Percentiles rank a stretch among this genome's conserved stretches.
Evolutionary conservation across 75 land plant genomes (phyloP).

Genomic region (Pinus taeda): DNA sequence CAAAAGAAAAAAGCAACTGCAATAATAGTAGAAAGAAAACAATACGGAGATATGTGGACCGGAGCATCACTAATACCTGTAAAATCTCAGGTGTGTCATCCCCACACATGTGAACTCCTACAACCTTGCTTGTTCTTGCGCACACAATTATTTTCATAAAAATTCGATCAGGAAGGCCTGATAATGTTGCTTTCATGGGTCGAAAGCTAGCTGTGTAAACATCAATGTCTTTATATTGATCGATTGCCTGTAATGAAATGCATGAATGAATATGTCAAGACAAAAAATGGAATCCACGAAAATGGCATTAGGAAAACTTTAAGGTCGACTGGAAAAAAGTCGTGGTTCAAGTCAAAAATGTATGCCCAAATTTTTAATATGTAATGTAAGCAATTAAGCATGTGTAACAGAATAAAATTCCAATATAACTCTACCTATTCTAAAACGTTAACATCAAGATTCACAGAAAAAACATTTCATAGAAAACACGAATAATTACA

Average conservation of each 20-base stretch:
- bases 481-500: slow-evolving; percentile 8
- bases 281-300: background rate
- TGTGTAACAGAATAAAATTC: background rate
- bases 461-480: background rate
- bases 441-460: background rate
- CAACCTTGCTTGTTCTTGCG: slow-evolving; percentile 76
- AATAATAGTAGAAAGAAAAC: background rate
- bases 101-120: slow-evolving; percentile 98
- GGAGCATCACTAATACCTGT: slow-evolving; percentile 51
- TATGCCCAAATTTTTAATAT: background rate
- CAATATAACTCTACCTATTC: background rate
- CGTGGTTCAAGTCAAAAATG: background rate
- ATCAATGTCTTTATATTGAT: slow-evolving; percentile 88
- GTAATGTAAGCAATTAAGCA: background rate
- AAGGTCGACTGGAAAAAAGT: background rate
- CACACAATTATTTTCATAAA: slow-evolving; percentile 92
- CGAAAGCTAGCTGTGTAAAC: slow-evolving; percentile 80
- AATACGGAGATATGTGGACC: too few relatives aligned
- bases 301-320: background rate
- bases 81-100: slow-evolving; percentile 91
- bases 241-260: slow-evolving; percentile 61
- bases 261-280: background rate
- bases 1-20: background rate
- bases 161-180: slow-evolving; percentile 92
- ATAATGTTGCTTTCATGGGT: slow-evolving; percentile 95